phyloP scores from a whole-genome alignment of 306 rosid species.

The Vigna radiata region DNA sequence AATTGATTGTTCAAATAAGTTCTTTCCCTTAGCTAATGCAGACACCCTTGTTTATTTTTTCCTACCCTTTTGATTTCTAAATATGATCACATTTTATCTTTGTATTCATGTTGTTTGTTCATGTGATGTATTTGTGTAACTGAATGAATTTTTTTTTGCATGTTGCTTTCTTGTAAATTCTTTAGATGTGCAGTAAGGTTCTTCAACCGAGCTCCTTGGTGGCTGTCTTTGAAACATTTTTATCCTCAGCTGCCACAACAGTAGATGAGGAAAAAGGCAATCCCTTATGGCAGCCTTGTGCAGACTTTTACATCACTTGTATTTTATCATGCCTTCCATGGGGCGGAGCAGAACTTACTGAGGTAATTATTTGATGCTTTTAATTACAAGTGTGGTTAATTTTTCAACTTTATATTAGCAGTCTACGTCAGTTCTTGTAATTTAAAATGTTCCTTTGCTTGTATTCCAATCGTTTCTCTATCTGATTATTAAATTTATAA shows the following conservation, averaged over 20 bases:
- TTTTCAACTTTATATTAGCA: slow-evolving; percentile 26
- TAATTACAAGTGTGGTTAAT: not conserved
- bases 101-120: slow-evolving; percentile 1
- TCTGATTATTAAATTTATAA: slow-evolving; percentile 24
- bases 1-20: not conserved
- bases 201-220: slow-evolving; percentile 86
- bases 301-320: slow-evolving; percentile 92
- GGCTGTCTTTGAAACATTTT: slow-evolving; percentile 81
- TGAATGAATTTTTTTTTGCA: slow-evolving; percentile 8
- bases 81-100: slow-evolving; percentile 27
- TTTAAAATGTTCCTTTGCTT: not conserved
- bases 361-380: slow-evolving; percentile 65
- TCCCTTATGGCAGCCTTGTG: slow-evolving; percentile 97
- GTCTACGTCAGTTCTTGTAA: slow-evolving; percentile 7
- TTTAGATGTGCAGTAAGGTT: slow-evolving; percentile 95
- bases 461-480: not conserved
- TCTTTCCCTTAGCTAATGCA: not conserved
- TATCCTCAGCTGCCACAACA: slow-evolving; percentile 97
- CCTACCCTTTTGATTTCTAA: slow-evolving; percentile 13
- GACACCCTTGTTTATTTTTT: not conserved
- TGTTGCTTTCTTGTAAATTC: slow-evolving; percentile 40
- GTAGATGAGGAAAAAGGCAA: slow-evolving; percentile 98
- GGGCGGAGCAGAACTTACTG: slow-evolving; percentile 97
- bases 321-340: slow-evolving; percentile 95
- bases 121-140: slow-evolving; percentile 9